Conservation (phyloP, 2,329 filamentous ascomycete genomes). For the Cladosporium sp. region DNA sequence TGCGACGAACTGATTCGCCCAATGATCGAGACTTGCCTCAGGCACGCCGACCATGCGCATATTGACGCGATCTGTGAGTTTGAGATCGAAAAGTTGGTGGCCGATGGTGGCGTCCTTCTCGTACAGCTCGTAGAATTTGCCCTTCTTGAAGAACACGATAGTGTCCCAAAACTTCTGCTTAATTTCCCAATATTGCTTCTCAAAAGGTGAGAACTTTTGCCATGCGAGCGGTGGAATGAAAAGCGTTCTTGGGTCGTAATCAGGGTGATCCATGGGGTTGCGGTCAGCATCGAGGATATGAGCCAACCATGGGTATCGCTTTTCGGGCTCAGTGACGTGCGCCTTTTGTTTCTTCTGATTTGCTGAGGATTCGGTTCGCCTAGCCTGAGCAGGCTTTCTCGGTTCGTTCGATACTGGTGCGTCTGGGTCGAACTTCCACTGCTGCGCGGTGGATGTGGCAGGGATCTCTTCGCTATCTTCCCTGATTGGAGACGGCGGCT, state of each 20-base stretch:
- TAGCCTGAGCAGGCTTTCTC: conserved; percentile 34
- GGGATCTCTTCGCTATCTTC: conserved; percentile 50
- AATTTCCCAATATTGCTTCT: conserved; percentile 99
- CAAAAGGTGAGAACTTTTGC: conserved; percentile 83
- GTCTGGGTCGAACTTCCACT: conserved; percentile 74
- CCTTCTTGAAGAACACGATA: conserved; percentile 99
- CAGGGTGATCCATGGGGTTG: conserved; percentile 71
- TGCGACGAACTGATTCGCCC: conserved; percentile 97
- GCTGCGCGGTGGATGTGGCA: conserved; percentile 66
- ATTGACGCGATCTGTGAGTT: conserved; percentile 96
- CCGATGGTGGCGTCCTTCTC: conserved; percentile 97
- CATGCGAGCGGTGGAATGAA: conserved; percentile 80
- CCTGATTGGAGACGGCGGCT: conserved; percentile 40
- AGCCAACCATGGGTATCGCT: conserved; percentile 87
- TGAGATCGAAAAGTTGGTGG: conserved; percentile 94
- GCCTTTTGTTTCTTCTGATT: conserved; percentile 57
- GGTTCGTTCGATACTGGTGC: conserved; percentile 50
- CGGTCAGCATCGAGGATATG: conserved; percentile 80
- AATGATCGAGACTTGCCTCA: conserved; percentile 90
- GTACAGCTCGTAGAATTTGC: conserved; percentile 98
- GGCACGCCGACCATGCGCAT: conserved; percentile 99
- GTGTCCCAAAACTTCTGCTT: conserved; percentile 98
- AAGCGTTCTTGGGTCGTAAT: conserved; percentile 88
- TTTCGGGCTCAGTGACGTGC: conserved; percentile 74
- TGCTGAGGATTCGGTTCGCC: conserved; percentile 21